Evolutionary conservation across 805 yeast species (phyloP), one percentile per base, ranked within the genome.

Genomic region (Zygoascus ofunaensis): DNA sequence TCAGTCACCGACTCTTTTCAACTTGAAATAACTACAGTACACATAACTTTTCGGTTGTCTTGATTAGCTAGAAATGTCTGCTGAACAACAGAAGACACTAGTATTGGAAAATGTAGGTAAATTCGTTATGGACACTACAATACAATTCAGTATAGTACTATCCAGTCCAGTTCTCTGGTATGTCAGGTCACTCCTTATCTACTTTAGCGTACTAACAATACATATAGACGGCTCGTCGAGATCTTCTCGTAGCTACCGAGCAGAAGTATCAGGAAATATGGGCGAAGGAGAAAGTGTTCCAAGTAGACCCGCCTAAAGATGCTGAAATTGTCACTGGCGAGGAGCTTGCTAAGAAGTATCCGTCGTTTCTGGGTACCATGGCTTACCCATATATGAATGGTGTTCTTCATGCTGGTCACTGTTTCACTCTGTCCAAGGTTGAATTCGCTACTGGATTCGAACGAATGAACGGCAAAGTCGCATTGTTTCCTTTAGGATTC

Each of bases 321-420:
- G 70, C 65, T 45, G 70, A 74, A n/a, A 67, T 71, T 36, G 70
- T 75, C 44, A 69, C 78, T 38, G 65, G 71, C 30, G 95, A 82
- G 41, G 86, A 82, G 59, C 72, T 92, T 50, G 87, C 85, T 56
- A 73, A 70, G 49, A 74, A 79, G 57, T 73, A 82, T 63, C 97
- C 97, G 46, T 92, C 92, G 65, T 83, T 74, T 68, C 82, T 87
- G 71, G 75, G 86, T 20, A 81, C 95, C 41, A 89, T 92, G 96
- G 97, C 98, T 8, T 92, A 87, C 61, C 99, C 99, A 37, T 92
- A 92, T 68, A 90, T 90, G 97, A 92, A 92, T 66, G 99, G 99
- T 71, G 92, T 85, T 41, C 72, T 92, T 53, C 99, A 92, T 56
- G 97, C 95, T 41, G 99, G 99, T 48, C 99, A 92, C 65, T 79